Conservation (phyloP, 306 rosid species). For the Fragaria nilgerrensis region DNA sequence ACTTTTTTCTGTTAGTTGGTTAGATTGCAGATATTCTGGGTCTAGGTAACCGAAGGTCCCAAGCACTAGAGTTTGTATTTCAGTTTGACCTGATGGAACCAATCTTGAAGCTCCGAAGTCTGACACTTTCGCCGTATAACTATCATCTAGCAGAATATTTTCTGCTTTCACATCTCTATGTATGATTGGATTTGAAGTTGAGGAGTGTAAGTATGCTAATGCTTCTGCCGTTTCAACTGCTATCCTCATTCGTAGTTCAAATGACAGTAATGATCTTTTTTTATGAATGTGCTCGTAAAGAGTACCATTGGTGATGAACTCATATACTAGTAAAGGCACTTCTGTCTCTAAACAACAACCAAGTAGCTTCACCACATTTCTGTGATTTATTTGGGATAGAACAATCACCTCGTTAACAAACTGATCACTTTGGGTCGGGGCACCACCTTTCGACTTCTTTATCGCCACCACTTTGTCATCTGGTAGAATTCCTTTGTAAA, state of each 20-base stretch:
- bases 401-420: constrained; percentile 11
- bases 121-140: not conserved
- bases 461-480: not conserved
- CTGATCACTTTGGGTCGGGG: not conserved
- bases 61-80: not conserved
- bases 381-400: constrained; percentile 8
- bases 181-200: not conserved
- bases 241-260: not conserved
- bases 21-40: constrained; percentile 27
- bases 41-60: constrained; percentile 10
- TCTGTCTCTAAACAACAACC: constrained; percentile 17
- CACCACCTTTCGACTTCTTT: not conserved
- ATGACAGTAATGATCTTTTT: not conserved
- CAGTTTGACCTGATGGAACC: not conserved
- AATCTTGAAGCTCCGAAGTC: constrained; percentile 6
- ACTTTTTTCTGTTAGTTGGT: constrained; percentile 24
- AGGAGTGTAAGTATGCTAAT: constrained; percentile 9
- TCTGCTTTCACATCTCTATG: constrained; percentile 5
- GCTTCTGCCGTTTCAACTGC: constrained; percentile 12
- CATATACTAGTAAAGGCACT: constrained; percentile 4
- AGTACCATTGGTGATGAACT: not conserved
- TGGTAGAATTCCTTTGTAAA: constrained; percentile 14
- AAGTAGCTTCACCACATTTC: constrained; percentile 6
- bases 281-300: constrained; percentile 1
- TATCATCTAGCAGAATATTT: not conserved